A percentile compares a stretch with the other conserved stretches of the same genome.
These are phyloP conservation scores for Bimuria novae-zelandiae DNA, from an alignment of 2,329 filamentous ascomycete genomes.

Conservation along the genomic window DNA sequence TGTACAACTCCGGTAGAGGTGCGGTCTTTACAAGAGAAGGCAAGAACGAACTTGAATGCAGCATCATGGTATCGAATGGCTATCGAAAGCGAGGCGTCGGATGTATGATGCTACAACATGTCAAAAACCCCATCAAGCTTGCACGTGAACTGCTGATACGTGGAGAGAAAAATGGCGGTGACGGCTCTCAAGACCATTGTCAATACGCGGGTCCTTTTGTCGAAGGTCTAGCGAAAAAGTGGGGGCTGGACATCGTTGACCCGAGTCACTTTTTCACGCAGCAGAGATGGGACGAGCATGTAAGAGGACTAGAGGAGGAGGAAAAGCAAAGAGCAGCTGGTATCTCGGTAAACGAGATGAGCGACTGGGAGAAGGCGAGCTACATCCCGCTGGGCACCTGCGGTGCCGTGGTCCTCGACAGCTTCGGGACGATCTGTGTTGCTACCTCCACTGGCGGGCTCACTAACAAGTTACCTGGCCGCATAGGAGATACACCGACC, in stretches of 20 bases:
- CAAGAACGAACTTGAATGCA: constrained; percentile 83
- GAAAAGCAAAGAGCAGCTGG: constrained; percentile 49
- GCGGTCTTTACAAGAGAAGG: constrained; percentile 86
- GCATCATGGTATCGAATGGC: constrained; percentile 79
- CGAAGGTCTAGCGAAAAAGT: constrained; percentile 68
- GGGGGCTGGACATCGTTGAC: constrained; percentile 72
- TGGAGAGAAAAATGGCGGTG: constrained; percentile 65
- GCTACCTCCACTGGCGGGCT: constrained; percentile 74
- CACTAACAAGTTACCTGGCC: constrained; percentile 85
- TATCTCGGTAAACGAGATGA: constrained; percentile 29
- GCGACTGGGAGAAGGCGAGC: constrained; percentile 63
- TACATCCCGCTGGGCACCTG: constrained; percentile 84
- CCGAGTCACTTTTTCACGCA: constrained; percentile 79
- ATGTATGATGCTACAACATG: constrained; percentile 71
- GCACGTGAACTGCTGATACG: constrained; percentile 72
- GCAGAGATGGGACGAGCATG: constrained; percentile 78
- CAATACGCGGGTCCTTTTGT: constrained; percentile 70
- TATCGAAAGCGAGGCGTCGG: constrained; percentile 77
- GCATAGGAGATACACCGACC: constrained; percentile 84
- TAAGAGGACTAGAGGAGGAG: constrained; percentile 57
- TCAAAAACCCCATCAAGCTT: constrained; percentile 80
- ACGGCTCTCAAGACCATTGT: constrained; percentile 69
- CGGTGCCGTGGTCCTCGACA: constrained; percentile 80
- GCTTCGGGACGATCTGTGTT: constrained; percentile 71
- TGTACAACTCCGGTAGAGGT: constrained; percentile 73